Evolutionary conservation across 805 yeast species (phyloP).

Genomic region (Trichomonascus vanleenenianus): DNA sequence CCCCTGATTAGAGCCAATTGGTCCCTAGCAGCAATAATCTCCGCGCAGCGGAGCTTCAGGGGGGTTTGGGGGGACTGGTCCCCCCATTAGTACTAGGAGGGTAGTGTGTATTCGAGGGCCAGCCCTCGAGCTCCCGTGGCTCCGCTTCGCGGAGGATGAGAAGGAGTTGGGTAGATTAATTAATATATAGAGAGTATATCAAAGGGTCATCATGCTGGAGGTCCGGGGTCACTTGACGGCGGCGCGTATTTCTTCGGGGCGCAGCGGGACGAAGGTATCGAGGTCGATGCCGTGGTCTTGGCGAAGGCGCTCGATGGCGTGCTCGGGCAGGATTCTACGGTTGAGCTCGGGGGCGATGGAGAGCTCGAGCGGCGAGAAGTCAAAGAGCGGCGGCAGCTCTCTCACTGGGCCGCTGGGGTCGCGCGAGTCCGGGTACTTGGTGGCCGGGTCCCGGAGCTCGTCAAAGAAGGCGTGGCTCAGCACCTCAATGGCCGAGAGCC

Average conservation of each 20-base stretch:
- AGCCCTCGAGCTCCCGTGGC: too few relatives aligned
- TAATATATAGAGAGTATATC: too few relatives aligned
- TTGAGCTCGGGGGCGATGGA: conserved; percentile 35
- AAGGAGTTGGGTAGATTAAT: too few relatives aligned
- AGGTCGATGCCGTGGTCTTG: conserved; percentile 36
- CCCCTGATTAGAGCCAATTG: too few relatives aligned
- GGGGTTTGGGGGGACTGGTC: too few relatives aligned
- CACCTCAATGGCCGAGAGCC: conserved; percentile 75
- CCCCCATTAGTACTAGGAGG: too few relatives aligned
- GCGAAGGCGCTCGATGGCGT: conserved; percentile 36
- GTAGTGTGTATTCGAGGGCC: too few relatives aligned
- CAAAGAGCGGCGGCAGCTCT: conserved; percentile 70
- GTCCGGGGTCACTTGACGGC: conserved; percentile 8
- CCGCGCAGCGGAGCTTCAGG: too few relatives aligned
- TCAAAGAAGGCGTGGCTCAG: conserved; percentile 85
- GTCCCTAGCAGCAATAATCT: too few relatives aligned
- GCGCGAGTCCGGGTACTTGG: conserved; percentile 35
- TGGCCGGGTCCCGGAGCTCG: conserved; percentile 57
- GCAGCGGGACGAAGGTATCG: conserved; percentile 52
- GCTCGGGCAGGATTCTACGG: conserved; percentile 32
- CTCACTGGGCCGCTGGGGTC: conserved; percentile 65
- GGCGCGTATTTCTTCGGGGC: conserved; percentile 23
- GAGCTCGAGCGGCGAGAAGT: conserved; percentile 62
- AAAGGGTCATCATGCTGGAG: not conserved
- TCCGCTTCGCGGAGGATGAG: too few relatives aligned